Evolutionary conservation across 176 grass and related monocot species (phyloP).

Genomic region (Aegilops longissima): DNA sequence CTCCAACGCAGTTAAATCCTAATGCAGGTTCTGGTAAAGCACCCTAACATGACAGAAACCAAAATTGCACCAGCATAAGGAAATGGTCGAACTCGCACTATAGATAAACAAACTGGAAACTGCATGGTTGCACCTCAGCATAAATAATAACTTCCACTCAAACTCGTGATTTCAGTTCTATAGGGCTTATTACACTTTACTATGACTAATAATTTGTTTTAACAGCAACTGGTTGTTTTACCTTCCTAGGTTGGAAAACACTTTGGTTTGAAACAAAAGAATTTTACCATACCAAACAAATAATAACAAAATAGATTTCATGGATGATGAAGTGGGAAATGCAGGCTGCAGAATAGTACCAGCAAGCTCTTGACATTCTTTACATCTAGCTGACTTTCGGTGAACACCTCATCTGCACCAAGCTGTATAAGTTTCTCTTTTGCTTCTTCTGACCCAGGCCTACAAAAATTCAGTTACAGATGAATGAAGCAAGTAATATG

Average conservation of each 20-base stretch:
- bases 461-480: constrained; percentile 21
- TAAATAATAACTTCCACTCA: background rate
- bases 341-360: constrained; percentile 41
- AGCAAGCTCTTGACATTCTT: constrained; percentile 81
- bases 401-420: constrained; percentile 78
- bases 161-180: background rate
- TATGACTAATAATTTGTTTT: background rate
- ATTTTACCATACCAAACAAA: background rate
- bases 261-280: background rate
- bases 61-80: constrained; percentile 12
- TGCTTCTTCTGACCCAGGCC: constrained; percentile 71
- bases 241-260: background rate
- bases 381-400: constrained; percentile 72
- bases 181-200: background rate
- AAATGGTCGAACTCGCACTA: constrained; percentile 13
- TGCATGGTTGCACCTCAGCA: background rate
- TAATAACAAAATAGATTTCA: background rate
- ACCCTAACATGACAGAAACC: constrained; percentile 45
- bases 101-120: constrained; percentile 12
- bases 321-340: background rate
- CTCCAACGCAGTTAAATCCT: constrained; percentile 96
- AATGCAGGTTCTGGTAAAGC: constrained; percentile 77
- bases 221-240: background rate
- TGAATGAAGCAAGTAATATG: background rate
- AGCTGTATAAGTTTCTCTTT: constrained; percentile 75